Evolutionary conservation across 2,329 filamentous ascomycete species (phyloP).

Genomic region (Septoria linicola): DNA sequence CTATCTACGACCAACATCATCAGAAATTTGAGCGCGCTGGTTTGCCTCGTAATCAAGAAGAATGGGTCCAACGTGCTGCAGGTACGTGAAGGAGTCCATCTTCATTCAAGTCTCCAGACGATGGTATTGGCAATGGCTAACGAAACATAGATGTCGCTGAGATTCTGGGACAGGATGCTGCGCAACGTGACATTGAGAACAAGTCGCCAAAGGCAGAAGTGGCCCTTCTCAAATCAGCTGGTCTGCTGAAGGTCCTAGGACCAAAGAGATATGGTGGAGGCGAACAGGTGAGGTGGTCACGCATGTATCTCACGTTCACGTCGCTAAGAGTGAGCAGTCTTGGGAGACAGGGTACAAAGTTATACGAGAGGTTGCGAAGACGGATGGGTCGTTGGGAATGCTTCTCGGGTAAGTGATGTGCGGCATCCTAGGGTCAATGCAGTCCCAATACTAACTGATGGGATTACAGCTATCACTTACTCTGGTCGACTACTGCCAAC

Average conservation of each 20-base stretch:
- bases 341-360: slow-evolving; percentile 59
- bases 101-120: not conserved
- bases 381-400: slow-evolving; percentile 65
- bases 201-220: slow-evolving; percentile 55
- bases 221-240: slow-evolving; percentile 52
- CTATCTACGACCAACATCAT: slow-evolving; percentile 29
- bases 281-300: slow-evolving; percentile 35
- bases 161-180: slow-evolving; percentile 52
- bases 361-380: slow-evolving; percentile 63
- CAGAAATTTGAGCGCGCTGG: slow-evolving; percentile 27
- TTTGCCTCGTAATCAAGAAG: slow-evolving; percentile 43
- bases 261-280: slow-evolving; percentile 54
- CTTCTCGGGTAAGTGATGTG: slow-evolving; percentile 50
- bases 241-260: slow-evolving; percentile 53
- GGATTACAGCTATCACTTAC: slow-evolving; percentile 53
- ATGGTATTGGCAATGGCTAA: not conserved
- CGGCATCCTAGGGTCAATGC: not conserved
- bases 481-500: slow-evolving; percentile 63
- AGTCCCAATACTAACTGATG: too few species aligned
- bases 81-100: not conserved
- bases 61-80: slow-evolving; percentile 50
- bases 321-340: slow-evolving; percentile 32
- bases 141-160: slow-evolving; percentile 45
- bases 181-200: slow-evolving; percentile 51
- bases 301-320: not conserved